Base-by-base conservation (phyloP, 1,139 yeast species). In the Saccharomyces hybrid region DNA sequence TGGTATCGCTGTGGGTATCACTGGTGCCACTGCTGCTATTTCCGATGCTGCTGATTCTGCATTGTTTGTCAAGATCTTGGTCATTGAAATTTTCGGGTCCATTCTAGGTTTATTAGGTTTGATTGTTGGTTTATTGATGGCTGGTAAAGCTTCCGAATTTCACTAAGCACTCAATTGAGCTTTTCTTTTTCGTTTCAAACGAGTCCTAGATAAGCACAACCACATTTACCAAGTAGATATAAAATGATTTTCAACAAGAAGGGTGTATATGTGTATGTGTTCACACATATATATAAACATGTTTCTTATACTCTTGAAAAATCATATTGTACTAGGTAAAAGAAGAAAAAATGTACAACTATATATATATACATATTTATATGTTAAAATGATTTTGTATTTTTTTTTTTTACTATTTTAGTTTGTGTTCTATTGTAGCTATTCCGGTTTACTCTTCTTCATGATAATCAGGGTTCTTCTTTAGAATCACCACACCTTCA, bases 41-140 rank as follows among this genome's bases (percentile, higher is more conserved):
- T 83, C 96, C 52, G 99, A 95, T 74, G 99, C 99, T 38, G 98
- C 99, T 12, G 97, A 95, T 75, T 82, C 96, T 34, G 81, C 96
- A 3, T 78, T 95, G 62, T 95, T 95, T 68, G 99, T 93, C 60
- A 95, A 95, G 76, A 93, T 95, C 57, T 82, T 93, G 66, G 99
- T 93, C 61, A 88, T 93, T 65, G 99, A 93, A 76, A 93, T 93
- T 77, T 93, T 93, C 69, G 99, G 99, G 50, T 87, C 96, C 21
- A 96, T 93, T 42, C 79, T 93, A 70, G 99, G 99, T 51, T 82
- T 93, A 65, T 88, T 93, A 71, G 95, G 95, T 27, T 83, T 93
- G 65, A 93, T 93, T 75, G 97, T 93, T 54, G 99, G 99, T 48
- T 82, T 93, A 65, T 80, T 93, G 72, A 93, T 93, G 98, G 95